Percentiles rank a stretch among this genome's conserved stretches.
These are phyloP conservation scores for Sclerotinia spermophila DNA, from an alignment of 2,329 filamentous ascomycete species.

Conservation along the genomic window DNA sequence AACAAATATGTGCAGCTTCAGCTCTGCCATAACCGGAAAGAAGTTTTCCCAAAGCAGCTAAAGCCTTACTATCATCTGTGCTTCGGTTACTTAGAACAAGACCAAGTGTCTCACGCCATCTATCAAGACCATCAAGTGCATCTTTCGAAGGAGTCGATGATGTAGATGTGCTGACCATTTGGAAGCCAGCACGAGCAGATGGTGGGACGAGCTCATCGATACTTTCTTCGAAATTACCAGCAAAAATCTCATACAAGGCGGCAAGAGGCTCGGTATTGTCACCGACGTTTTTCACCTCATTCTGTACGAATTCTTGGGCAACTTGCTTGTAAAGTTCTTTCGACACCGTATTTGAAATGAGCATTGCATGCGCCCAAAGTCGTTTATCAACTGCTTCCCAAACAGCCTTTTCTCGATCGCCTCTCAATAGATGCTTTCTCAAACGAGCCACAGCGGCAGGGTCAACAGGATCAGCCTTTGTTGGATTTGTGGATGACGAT, in stretches of 20 bases:
- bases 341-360: slow-evolving; percentile 76
- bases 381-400: slow-evolving; percentile 92
- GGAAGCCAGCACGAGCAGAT: slow-evolving; percentile 86
- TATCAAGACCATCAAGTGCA: slow-evolving; percentile 79
- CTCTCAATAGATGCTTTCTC: slow-evolving; percentile 68
- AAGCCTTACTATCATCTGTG: slow-evolving; percentile 68
- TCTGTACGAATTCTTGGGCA: slow-evolving; percentile 89
- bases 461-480: slow-evolving; percentile 65
- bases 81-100: slow-evolving; percentile 87
- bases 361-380: slow-evolving; percentile 93
- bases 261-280: slow-evolving; percentile 83
- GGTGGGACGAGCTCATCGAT: slow-evolving; percentile 93
- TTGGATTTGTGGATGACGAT: slow-evolving; percentile 36
- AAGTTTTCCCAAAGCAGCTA: slow-evolving; percentile 77
- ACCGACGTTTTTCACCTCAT: slow-evolving; percentile 81
- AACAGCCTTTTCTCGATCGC: slow-evolving; percentile 85
- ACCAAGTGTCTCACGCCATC: slow-evolving; percentile 87
- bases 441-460: slow-evolving; percentile 66
- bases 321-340: slow-evolving; percentile 88
- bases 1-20: slow-evolving; percentile 93
- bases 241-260: slow-evolving; percentile 88
- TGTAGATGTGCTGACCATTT: slow-evolving; percentile 77
- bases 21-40: slow-evolving; percentile 80
- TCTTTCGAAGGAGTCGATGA: slow-evolving; percentile 62
- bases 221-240: slow-evolving; percentile 90